Evolutionary conservation across 768 basidiomycete species (phyloP).

Genomic region (Lactarius pseudohatsudake): DNA sequence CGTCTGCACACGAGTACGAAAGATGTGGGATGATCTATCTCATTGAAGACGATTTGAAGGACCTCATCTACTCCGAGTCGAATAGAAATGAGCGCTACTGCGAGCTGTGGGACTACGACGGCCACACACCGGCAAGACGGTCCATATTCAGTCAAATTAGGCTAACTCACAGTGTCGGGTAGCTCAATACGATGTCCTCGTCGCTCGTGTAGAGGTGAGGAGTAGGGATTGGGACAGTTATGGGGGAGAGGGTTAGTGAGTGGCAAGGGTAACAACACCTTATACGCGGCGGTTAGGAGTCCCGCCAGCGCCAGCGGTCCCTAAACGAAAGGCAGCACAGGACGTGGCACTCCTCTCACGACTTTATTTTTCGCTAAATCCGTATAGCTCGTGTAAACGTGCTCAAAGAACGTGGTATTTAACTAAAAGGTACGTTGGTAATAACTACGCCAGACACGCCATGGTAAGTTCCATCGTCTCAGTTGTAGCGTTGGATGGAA

Average conservation of each 20-base stretch:
- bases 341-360: slow-evolving; percentile 12
- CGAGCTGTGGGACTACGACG: slow-evolving; percentile 18
- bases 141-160: slow-evolving; percentile 25
- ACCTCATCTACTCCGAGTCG: slow-evolving; percentile 50
- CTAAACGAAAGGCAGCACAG: slow-evolving; percentile 1
- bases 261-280: slow-evolving; percentile 18
- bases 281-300: slow-evolving; percentile 3
- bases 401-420: slow-evolving; percentile 5
- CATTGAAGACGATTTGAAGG: slow-evolving; percentile 70
- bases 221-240: slow-evolving; percentile 5
- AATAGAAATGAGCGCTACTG: slow-evolving; percentile 11
- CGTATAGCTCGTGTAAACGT: background rate
- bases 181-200: slow-evolving; percentile 11
- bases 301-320: slow-evolving; percentile 7
- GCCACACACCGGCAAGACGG: slow-evolving; percentile 30
- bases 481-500: slow-evolving; percentile 62
- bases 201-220: slow-evolving; percentile 17
- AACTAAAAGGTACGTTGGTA: slow-evolving; percentile 41
- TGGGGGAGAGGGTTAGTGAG: slow-evolving; percentile 18
- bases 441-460: slow-evolving; percentile 62
- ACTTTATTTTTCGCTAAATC: background rate
- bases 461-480: slow-evolving; percentile 77
- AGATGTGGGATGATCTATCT: slow-evolving; percentile 62
- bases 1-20: slow-evolving; percentile 60
- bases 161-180: slow-evolving; percentile 2